Percentiles rank a stretch among this genome's conserved stretches.
Evolutionary conservation across 345 rosid genomes (phyloP).

Genomic region (Citrus australasica): DNA sequence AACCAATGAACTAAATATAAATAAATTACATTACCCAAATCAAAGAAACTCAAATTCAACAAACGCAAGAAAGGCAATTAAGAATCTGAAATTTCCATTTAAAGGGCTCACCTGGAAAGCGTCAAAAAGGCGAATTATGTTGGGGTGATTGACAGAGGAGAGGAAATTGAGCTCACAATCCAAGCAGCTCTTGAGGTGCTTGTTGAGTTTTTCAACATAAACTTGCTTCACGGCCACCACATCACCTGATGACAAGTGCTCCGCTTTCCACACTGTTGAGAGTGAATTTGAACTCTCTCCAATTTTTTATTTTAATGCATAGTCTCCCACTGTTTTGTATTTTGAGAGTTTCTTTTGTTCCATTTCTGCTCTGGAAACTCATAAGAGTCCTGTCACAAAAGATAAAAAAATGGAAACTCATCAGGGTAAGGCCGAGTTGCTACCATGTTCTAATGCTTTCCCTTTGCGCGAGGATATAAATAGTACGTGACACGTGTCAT

Average conservation of each 20-base stretch:
- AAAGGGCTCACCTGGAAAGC: constrained; percentile 34
- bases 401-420: no score
- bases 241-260: constrained; percentile 39
- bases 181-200: constrained; percentile 41
- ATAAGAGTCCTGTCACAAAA: no score
- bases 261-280: constrained; percentile 52
- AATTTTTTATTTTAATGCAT: constrained; percentile 44
- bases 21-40: no score
- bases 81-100: not conserved
- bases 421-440: no score
- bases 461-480: no score
- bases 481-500: no score
- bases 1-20: no score
- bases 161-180: constrained; percentile 53
- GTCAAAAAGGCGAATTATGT: constrained; percentile 52
- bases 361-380: constrained; percentile 7
- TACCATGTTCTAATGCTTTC: no score
- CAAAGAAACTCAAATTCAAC: no score
- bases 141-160: constrained; percentile 57
- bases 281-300: constrained; percentile 33
- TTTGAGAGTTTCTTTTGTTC: constrained; percentile 4
- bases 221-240: constrained; percentile 61
- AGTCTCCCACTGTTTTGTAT: constrained; percentile 20
- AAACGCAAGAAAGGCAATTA: not conserved
- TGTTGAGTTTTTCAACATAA: constrained; percentile 45